These are phyloP conservation scores for Lasiodiplodia sp. DNA, from an alignment of 2,329 filamentous ascomycete genomes.

Conservation along the genomic window DNA sequence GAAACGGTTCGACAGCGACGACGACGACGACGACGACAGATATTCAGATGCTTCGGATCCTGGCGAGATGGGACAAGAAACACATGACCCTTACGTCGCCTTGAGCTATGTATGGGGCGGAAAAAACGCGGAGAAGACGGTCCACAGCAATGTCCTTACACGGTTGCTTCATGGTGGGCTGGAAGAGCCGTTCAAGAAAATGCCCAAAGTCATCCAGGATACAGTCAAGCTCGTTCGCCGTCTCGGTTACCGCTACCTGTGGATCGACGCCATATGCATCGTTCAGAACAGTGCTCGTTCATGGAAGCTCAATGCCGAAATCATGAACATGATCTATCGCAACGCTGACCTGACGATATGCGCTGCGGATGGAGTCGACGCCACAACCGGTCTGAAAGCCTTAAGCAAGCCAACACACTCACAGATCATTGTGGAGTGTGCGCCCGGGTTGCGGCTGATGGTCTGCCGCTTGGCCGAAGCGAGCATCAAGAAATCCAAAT, in stretches of 20 bases:
- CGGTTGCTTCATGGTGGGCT: background rate
- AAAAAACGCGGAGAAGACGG: background rate
- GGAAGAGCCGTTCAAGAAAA: background rate
- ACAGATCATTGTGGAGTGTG: constrained; percentile 31
- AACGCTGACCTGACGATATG: constrained; percentile 45
- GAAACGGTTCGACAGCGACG: background rate
- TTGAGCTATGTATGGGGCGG: constrained; percentile 26
- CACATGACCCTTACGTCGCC: constrained; percentile 1
- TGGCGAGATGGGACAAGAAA: background rate
- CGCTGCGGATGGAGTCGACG: constrained; percentile 40
- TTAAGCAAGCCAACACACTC: constrained; percentile 4
- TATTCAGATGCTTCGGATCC: background rate
- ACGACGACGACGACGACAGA: background rate
- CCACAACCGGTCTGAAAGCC: constrained; percentile 32
- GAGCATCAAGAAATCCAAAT: constrained; percentile 38
- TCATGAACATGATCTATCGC: constrained; percentile 46
- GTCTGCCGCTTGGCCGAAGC: constrained; percentile 32
- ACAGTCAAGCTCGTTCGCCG: constrained; percentile 14
- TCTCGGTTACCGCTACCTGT: constrained; percentile 29
- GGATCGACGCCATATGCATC: constrained; percentile 29
- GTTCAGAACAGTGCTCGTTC: constrained; percentile 29
- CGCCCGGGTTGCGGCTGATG: constrained; percentile 34
- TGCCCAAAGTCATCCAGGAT: constrained; percentile 10
- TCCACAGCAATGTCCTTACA: background rate
- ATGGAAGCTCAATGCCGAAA: constrained; percentile 40